A percentile compares a stretch with the other conserved stretches of the same genome.
phyloP scores from a whole-genome alignment of 805 yeast species.

The Candida maltosa region DNA sequence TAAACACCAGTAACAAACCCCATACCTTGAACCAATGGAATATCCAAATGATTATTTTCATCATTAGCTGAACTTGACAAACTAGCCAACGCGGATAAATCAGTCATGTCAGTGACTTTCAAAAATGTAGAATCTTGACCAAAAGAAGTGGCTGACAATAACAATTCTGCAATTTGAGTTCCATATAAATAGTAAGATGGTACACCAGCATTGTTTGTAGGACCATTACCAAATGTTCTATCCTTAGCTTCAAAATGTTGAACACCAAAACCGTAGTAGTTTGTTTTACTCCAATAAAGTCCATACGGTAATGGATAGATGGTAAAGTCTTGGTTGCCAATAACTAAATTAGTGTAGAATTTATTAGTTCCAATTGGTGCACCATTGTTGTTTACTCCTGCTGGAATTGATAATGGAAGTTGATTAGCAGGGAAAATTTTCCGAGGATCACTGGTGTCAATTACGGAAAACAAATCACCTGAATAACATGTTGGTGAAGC shows the following conservation, averaged over 20 bases:
- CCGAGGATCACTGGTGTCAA: conserved; percentile 32
- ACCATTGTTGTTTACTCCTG: conserved; percentile 42
- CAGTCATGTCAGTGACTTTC: conserved; percentile 44
- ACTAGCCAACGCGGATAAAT: conserved; percentile 49
- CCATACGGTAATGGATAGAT: conserved; percentile 69
- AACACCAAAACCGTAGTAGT: conserved; percentile 57
- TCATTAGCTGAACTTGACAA: conserved; percentile 24
- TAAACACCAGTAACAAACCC: conserved; percentile 74
- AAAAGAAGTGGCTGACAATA: conserved; percentile 53
- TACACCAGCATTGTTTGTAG: conserved; percentile 39
- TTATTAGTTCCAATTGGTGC: conserved; percentile 66
- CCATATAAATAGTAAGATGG: conserved; percentile 56
- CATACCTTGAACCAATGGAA: conserved; percentile 77
- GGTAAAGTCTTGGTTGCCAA: conserved; percentile 48
- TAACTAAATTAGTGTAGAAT: conserved; percentile 63
- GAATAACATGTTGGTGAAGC: conserved; percentile 12
- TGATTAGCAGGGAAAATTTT: conserved; percentile 43
- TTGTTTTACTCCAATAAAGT: conserved; percentile 46
- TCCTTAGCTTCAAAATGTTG: conserved; percentile 49
- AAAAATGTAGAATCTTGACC: conserved; percentile 28
- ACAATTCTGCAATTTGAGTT: conserved; percentile 49
- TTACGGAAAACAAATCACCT: conserved; percentile 46
- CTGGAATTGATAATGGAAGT: conserved; percentile 45
- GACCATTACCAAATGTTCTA: conserved; percentile 45
- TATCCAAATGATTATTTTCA: conserved; percentile 37